phyloP scores from a whole-genome alignment of 2,329 filamentous ascomycete species.

The Elsinoe ampelina region DNA sequence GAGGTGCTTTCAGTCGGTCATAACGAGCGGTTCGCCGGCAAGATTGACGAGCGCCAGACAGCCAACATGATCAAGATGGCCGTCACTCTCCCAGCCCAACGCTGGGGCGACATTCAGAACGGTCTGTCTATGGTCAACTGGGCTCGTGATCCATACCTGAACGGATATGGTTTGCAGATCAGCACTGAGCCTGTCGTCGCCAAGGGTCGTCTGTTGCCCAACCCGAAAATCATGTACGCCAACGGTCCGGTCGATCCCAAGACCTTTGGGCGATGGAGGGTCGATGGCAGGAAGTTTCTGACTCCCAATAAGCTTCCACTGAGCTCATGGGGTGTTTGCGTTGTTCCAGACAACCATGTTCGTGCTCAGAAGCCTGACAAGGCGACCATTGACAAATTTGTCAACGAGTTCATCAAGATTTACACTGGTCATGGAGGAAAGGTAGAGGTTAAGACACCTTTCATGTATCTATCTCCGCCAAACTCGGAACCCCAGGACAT shows the following conservation, averaged over 20 bases:
- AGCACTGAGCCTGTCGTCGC: constrained; percentile 50
- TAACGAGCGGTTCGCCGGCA: constrained; percentile 50
- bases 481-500: constrained; percentile 23
- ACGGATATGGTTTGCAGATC: constrained; percentile 65
- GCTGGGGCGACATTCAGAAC: constrained; percentile 58
- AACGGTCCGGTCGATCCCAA: constrained; percentile 48
- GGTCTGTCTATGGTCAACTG: constrained; percentile 62
- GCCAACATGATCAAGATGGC: constrained; percentile 87
- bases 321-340: constrained; percentile 64
- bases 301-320: constrained; percentile 54
- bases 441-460: constrained; percentile 40
- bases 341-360: constrained; percentile 50
- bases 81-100: constrained; percentile 62
- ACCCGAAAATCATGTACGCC: constrained; percentile 63
- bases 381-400: constrained; percentile 42
- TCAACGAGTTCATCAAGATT: constrained; percentile 51
- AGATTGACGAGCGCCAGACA: constrained; percentile 57
- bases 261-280: constrained; percentile 71
- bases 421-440: constrained; percentile 54
- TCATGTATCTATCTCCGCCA: constrained; percentile 29
- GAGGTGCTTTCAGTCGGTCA: constrained; percentile 44
- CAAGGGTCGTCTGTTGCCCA: constrained; percentile 60
- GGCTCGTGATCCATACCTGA: constrained; percentile 58
- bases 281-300: constrained; percentile 72
- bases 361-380: constrained; percentile 29